Evolutionary conservation across 2,329 filamentous ascomycete species (phyloP).

Genomic region (Penicillium thymicola): DNA sequence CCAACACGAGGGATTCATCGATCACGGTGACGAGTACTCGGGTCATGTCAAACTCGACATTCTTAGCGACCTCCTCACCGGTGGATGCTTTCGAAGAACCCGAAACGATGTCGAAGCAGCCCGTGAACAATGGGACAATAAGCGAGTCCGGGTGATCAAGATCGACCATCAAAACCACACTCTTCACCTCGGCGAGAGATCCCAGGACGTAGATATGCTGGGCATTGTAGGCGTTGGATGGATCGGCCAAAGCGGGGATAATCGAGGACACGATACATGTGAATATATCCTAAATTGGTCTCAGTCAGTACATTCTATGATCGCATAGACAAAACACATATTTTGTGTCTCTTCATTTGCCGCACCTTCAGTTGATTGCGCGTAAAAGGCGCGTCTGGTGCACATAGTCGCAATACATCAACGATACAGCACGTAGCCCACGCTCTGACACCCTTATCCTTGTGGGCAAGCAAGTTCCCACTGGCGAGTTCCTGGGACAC

Average conservation of each 20-base stretch:
- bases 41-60: constrained; percentile 90
- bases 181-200: constrained; percentile 89
- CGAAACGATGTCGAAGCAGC: constrained; percentile 88
- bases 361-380: constrained; percentile 80
- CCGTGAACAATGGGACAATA: constrained; percentile 76
- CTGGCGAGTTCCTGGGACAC: constrained; percentile 83
- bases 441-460: constrained; percentile 88
- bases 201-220: constrained; percentile 90
- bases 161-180: constrained; percentile 86
- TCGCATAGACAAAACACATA: constrained; percentile 1
- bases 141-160: constrained; percentile 77
- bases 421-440: constrained; percentile 86
- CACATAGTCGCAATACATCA: constrained; percentile 87
- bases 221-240: constrained; percentile 82
- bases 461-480: constrained; percentile 79
- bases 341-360: constrained; percentile 23
- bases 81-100: constrained; percentile 69
- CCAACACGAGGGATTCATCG: constrained; percentile 76
- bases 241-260: constrained; percentile 79
- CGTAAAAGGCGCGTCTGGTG: constrained; percentile 92
- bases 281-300: constrained; percentile 73
- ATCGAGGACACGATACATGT: constrained; percentile 79
- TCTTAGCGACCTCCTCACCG: constrained; percentile 83
- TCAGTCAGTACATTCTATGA: neutral
- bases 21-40: constrained; percentile 79